Percentiles rank a stretch among this genome's conserved stretches.
Evolutionary conservation across 345 rosid species (phyloP).

Genomic region (Isatis tinctoria): DNA sequence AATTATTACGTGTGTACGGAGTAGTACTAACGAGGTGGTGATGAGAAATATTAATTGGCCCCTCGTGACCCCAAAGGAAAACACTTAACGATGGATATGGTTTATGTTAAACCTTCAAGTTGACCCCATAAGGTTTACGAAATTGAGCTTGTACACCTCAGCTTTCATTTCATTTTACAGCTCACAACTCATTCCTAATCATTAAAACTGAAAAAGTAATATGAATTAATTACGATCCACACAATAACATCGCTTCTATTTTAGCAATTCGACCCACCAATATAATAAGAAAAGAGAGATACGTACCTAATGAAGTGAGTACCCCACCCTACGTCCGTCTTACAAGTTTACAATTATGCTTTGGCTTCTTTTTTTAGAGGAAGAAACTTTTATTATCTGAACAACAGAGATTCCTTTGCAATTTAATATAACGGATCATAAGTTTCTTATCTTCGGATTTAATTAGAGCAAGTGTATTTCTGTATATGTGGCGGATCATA

Average conservation of each 20-base stretch:
- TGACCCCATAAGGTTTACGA: conserved; percentile 16
- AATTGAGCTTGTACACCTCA: conserved; percentile 14
- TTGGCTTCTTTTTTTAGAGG: background rate
- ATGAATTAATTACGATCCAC: conserved; percentile 1
- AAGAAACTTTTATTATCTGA: background rate
- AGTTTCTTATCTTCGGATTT: background rate
- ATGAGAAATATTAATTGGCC: conserved; percentile 14
- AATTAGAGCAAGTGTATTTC: background rate
- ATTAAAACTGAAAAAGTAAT: conserved; percentile 5
- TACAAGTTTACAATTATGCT: background rate
- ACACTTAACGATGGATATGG: background rate
- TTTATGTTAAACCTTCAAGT: background rate
- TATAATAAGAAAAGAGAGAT: background rate
- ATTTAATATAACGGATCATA: background rate
- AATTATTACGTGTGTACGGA: conserved; percentile 22
- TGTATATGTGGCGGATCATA: background rate
- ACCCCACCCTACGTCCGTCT: conserved; percentile 14
- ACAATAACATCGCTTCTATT: background rate
- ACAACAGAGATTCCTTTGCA: background rate
- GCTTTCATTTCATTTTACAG: conserved; percentile 3
- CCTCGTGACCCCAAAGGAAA: conserved; percentile 30
- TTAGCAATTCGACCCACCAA: background rate
- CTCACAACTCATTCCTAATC: conserved; percentile 17
- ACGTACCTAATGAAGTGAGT: background rate
- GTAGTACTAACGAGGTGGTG: conserved; percentile 25